Conservation (phyloP, 352 stramenopile genomes). For the Phytophthora aleatoria region DNA sequence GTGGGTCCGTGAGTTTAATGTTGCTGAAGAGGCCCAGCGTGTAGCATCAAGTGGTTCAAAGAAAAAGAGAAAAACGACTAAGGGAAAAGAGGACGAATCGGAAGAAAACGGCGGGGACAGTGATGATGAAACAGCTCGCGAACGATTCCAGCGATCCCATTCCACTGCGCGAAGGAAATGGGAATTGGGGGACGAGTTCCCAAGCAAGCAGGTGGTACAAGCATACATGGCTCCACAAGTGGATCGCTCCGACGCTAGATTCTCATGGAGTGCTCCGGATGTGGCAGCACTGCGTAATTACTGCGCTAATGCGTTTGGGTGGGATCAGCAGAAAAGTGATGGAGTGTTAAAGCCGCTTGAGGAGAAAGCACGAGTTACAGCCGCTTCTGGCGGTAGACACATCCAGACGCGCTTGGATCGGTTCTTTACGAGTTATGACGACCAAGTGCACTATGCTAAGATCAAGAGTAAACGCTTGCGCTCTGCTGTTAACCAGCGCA, state of each 20-base stretch:
- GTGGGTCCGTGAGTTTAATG: conserved; percentile 74
- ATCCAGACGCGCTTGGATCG: conserved; percentile 94
- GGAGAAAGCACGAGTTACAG: conserved; percentile 50
- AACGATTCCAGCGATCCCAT: conserved; percentile 93
- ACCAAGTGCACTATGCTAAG: conserved; percentile 95
- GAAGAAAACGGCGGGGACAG: conserved; percentile 38
- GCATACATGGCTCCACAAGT: conserved; percentile 94
- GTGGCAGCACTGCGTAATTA: conserved; percentile 85
- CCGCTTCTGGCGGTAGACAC: conserved; percentile 28
- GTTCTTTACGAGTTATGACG: conserved; percentile 96
- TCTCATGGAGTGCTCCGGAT: conserved; percentile 94
- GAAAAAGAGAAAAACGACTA: conserved; percentile 50
- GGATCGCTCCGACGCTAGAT: conserved; percentile 79
- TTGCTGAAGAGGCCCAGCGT: conserved; percentile 57
- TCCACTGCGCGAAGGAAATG: conserved; percentile 90
- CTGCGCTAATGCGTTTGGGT: conserved; percentile 92
- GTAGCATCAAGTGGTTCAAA: conserved; percentile 23
- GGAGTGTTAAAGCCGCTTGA: conserved; percentile 90
- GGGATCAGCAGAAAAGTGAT: conserved; percentile 92
- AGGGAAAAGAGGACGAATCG: conserved; percentile 39
- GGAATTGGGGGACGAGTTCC: conserved; percentile 94
- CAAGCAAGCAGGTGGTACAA: conserved; percentile 90
- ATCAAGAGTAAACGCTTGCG: conserved; percentile 90
- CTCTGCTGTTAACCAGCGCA: conserved; percentile 67
- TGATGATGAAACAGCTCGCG: conserved; percentile 47